Conservation (phyloP, 305 asterid species). For the Fraxinus angustifolia region DNA sequence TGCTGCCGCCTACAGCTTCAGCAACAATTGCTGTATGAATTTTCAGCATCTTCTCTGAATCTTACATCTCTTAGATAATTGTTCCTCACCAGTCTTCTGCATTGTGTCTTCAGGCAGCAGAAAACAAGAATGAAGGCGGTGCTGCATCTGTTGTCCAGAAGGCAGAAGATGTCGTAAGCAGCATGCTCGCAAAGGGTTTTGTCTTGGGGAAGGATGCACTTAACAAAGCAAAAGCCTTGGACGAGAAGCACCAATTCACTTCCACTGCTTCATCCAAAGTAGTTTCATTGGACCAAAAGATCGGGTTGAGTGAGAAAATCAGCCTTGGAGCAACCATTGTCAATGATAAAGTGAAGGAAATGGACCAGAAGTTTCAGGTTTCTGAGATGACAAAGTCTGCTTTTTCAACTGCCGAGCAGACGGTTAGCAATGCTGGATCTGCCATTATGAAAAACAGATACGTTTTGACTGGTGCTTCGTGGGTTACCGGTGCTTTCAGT, state of each 20-base stretch:
- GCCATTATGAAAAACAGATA: constrained; percentile 74
- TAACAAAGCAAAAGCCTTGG: constrained; percentile 62
- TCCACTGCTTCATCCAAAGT: constrained; percentile 72
- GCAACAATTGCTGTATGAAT: constrained; percentile 34
- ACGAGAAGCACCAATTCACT: constrained; percentile 59
- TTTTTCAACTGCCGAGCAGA: constrained; percentile 62
- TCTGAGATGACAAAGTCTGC: constrained; percentile 70
- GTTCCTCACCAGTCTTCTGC: neutral
- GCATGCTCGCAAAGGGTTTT: constrained; percentile 74
- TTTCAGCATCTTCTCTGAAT: constrained; percentile 7
- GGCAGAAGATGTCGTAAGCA: constrained; percentile 71
- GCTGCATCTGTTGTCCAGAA: constrained; percentile 55
- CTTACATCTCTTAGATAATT: neutral
- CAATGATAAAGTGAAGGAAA: constrained; percentile 66
- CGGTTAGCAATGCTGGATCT: constrained; percentile 61
- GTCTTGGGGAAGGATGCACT: constrained; percentile 67
- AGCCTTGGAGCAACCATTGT: constrained; percentile 56
- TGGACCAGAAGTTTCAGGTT: constrained; percentile 71
- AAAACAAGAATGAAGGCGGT: constrained; percentile 29
- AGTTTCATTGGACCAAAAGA: constrained; percentile 61
- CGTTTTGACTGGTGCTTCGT: constrained; percentile 56
- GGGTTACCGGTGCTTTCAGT: constrained; percentile 72
- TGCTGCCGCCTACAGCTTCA: constrained; percentile 44
- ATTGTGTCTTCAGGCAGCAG: constrained; percentile 40
- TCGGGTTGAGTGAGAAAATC: constrained; percentile 66